Evolutionary conservation across 345 rosid genomes (phyloP).

Genomic region (Brassica carinata): DNA sequence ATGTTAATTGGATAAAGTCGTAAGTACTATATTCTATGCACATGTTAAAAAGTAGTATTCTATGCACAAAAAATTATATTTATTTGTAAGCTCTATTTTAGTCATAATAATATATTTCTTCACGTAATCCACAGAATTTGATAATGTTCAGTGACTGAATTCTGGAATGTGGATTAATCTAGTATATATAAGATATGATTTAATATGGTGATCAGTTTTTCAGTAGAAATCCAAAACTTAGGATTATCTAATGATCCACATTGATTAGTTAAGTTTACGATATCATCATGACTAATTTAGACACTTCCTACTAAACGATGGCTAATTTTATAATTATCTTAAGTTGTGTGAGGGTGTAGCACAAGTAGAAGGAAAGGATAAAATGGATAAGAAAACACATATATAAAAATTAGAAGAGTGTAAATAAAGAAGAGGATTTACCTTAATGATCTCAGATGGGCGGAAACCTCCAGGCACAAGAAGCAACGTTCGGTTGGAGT

Average conservation of each 20-base stretch:
- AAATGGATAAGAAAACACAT: no score
- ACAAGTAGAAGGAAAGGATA: no score
- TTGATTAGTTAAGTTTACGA: background rate
- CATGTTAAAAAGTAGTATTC: background rate
- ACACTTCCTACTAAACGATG: background rate
- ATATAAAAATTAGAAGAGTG: background rate
- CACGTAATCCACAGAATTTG: background rate
- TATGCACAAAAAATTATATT: no score
- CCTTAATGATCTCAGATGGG: slow-evolving; percentile 97
- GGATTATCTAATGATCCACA: background rate
- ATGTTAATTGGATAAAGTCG: slow-evolving; percentile 1
- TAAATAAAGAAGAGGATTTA: slow-evolving; percentile 28
- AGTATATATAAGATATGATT: background rate
- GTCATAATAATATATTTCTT: background rate
- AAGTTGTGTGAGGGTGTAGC: background rate
- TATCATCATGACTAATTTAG: slow-evolving; percentile 5
- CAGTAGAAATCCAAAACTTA: background rate
- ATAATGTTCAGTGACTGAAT: slow-evolving; percentile 13
- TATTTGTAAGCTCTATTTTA: background rate
- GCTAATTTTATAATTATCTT: background rate
- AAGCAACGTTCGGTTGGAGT: slow-evolving; percentile 98
- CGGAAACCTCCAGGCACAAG: slow-evolving; percentile 97
- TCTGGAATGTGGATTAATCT: background rate
- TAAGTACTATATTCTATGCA: slow-evolving; percentile 9
- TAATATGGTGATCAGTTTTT: background rate